Base-by-base conservation (phyloP, 2,329 filamentous ascomycete genomes). In the Aureobasidium zeae region DNA sequence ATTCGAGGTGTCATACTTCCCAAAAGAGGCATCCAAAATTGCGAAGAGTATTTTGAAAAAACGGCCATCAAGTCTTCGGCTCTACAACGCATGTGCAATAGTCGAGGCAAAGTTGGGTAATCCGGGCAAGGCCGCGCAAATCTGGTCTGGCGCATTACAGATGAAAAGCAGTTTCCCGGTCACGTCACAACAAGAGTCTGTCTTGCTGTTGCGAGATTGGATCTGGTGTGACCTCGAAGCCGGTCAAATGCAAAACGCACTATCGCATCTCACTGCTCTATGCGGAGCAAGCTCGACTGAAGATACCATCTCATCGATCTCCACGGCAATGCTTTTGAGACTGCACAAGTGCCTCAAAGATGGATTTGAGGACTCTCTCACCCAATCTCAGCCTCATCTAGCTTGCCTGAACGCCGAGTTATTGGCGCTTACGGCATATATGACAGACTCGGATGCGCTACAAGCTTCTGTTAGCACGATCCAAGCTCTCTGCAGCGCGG, bases 61-160 rank as follows among this genome's bases (percentile, higher is more conserved):
- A 35, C 74, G 76, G 44, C 69, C 79, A 0, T 69, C 75, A 1
- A 81, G 77, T 52, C 59, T 84, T 3, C 66, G 70, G 11, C 66
- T 95, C 0, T 95, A 93, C 62, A 83, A 86, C 52, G 77, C 79
- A 0, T 94, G 89, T 55, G 85, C 82, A 0, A 63, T 86, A 11
- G 76, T 86, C 3, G 85, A 94, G 60, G 70, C 64, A 51, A 66
- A 68, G 1, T 72, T 71, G 21, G 75, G 71, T 0, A 79, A 81
- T 17, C 52, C 57, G 1, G 68, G 74, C 1, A 66, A 76, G 34
- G 79, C 82, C 4, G 64, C 70, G 16, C 77, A 76, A 39, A 78
- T 91, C 0, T 74, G 89, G 53, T 59, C 69, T 1, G 81, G 81
- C 1, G 80, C 85, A 2, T 66, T 86, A n/a, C 67, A 67, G 2